Evolutionary conservation across 805 yeast species (phyloP), one percentile per base, ranked within the genome.

Genomic region (Cyberlindnera petersonii): DNA sequence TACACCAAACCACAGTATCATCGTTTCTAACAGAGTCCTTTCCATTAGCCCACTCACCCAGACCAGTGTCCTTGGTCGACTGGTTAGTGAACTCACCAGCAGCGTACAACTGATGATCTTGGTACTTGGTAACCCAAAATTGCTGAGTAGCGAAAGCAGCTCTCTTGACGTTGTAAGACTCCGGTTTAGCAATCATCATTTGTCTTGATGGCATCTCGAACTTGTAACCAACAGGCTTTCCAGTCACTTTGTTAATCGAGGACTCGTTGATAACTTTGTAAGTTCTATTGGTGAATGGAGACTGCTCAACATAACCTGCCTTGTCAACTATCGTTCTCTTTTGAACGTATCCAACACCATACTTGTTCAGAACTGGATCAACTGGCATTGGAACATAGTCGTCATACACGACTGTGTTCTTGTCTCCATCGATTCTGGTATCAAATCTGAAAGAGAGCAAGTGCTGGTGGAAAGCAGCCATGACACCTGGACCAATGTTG

Each of bases 81-180:
- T 84, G 94, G 63, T 84, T 85, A 46, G 94, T 84, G 69, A 84
- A 83, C 59, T 82, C 89, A 60, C 94, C 94, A 43, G 88, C 89
- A 35, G 89, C 87, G 49, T 69, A 84, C 52, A 82, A 61, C 63
- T 82, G 77, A 56, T 80, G 72, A 58, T 85, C 93, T 46, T 67
- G 66, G 65, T 82, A 80, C 61, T 82, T 83, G 49, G 91, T 81
- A 49, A 82, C 88, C 89, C 91, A 84, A 48, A 84, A 62, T 59
- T 82, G 91, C 59, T 84, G 71, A 17, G 89, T 82, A 28, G 89
- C 86, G 55, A 73, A 84, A 43, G 66, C 68, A 15, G 91, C 91
- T 69, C 93, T 78, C 64, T 71, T 78, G 49, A 68, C 70, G 58
- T 83, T 82, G 66, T 63, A 77, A 3, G 87, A 77, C 29, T 74